A percentile compares a stretch with the other conserved stretches of the same genome.
phyloP scores from a whole-genome alignment of 1,284 basidiomycete species.

The Ustilago trichophora region DNA sequence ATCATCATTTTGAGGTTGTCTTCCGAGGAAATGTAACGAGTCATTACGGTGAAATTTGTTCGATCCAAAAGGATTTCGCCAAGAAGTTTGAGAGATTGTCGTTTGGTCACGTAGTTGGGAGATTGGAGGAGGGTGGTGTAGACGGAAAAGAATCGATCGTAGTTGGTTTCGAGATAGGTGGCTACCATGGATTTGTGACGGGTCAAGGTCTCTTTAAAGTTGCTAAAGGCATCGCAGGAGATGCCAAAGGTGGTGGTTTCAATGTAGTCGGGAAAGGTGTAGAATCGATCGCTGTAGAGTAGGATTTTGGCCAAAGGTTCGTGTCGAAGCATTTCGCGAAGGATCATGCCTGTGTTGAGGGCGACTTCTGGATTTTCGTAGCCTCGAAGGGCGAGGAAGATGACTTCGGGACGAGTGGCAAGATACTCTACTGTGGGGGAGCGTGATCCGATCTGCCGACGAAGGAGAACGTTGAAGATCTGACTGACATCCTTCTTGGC shows the following conservation, averaged over 20 bases:
- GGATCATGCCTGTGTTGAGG: slow-evolving; percentile 96
- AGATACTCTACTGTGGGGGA: slow-evolving; percentile 96
- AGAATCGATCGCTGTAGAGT: slow-evolving; percentile 88
- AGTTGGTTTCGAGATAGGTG: slow-evolving; percentile 92
- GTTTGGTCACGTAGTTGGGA: slow-evolving; percentile 98
- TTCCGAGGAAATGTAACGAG: slow-evolving; percentile 84
- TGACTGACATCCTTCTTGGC: slow-evolving; percentile 89
- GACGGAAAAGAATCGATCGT: slow-evolving; percentile 95
- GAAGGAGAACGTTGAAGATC: slow-evolving; percentile 94
- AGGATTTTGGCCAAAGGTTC: slow-evolving; percentile 89
- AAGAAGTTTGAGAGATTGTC: slow-evolving; percentile 95
- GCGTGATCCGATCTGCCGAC: slow-evolving; percentile 90
- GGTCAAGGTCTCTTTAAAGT: slow-evolving; percentile 82
- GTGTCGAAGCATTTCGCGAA: slow-evolving; percentile 95
- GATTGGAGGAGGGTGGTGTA: slow-evolving; percentile 92
- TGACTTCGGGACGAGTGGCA: slow-evolving; percentile 81
- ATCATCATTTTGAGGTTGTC: slow-evolving; percentile 99
- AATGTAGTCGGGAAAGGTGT: slow-evolving; percentile 94
- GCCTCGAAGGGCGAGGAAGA: slow-evolving; percentile 80
- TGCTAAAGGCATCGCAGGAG: slow-evolving; percentile 95
- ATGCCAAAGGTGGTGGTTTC: slow-evolving; percentile 98
- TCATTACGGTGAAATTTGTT: slow-evolving; percentile 98
- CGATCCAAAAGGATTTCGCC: slow-evolving; percentile 97
- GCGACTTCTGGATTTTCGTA: slow-evolving; percentile 95
- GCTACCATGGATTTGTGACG: slow-evolving; percentile 97